Evolutionary conservation across 2,329 filamentous ascomycete genomes (phyloP), one percentile per base, ranked within the genome.

Genomic region (Exserohilum turcica): DNA sequence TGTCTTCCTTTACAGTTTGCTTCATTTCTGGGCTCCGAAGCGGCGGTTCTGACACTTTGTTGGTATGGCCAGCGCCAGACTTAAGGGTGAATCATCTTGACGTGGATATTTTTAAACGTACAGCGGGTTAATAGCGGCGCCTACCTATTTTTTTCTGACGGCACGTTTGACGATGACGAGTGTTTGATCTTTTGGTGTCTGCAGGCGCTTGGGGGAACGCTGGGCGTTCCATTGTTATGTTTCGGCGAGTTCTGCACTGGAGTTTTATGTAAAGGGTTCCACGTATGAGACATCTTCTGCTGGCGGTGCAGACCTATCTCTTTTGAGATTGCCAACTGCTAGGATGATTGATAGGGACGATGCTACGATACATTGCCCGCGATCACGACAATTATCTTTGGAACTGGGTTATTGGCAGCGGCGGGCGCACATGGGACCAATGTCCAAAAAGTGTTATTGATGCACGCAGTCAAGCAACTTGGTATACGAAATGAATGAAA

Each of bases 371-470:
- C 39, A 43, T 49, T 53, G 4, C 44, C 19, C 32, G 38, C 6
- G 27, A 31, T 24, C 35, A 38, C 33, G 32, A 29, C 8, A 16
- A 19, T 43, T 33, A 13, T 39, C 21, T 43, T 38, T 16, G 21
- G 36, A 24, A 42, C 19, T 27, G 31, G 38, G 43, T 15, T 49
- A 43, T 35, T 24, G 45, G 39, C 31, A 33, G 42, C 35, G 31
- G 29, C 10, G 21, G 50, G 50, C 50, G 50, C 27, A 48, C 9
- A 46, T 24, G 29, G 50, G 44, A 40, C 45, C 32, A 37, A 19
- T 36, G 38, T 33, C 40, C 32, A 53, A 53, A 53, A 53, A 39
- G 40, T 39, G 35, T 32, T 43, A 35, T 43, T 48, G 50, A 49
- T 53, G 9, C 33, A 43, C 33, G 36, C 44, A 49, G 38, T 35